These are phyloP conservation scores for Starmera caribaea DNA, from an alignment of 805 yeast species.

Conservation along the genomic window DNA sequence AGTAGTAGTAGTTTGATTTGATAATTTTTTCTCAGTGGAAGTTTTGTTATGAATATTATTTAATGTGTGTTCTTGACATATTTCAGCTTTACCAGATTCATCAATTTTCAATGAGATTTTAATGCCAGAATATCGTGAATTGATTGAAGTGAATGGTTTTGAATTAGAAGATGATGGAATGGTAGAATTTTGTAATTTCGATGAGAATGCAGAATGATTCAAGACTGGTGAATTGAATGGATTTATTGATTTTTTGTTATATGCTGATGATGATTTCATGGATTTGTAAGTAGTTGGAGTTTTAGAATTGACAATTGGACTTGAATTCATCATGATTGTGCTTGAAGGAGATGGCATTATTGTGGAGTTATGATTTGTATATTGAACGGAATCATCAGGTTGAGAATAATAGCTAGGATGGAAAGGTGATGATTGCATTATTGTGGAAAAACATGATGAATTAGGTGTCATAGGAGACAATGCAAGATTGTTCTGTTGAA, in stretches of 20 bases:
- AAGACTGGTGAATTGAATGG: constrained; percentile 14
- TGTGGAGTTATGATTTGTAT: neutral
- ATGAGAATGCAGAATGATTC: constrained; percentile 1
- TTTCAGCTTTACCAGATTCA: constrained; percentile 17
- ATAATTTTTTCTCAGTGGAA: neutral
- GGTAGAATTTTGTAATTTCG: neutral
- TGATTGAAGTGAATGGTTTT: neutral
- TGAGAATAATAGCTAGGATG: constrained; percentile 16
- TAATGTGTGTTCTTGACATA: constrained; percentile 7
- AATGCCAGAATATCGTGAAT: constrained; percentile 2
- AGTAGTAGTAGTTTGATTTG: neutral
- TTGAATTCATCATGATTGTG: constrained; percentile 10
- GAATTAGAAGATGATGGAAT: neutral
- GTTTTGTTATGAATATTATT: neutral
- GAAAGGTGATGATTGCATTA: constrained; percentile 20
- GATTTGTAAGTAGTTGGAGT: neutral
- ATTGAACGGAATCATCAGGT: too few species aligned
- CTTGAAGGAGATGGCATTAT: constrained; percentile 15
- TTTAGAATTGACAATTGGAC: constrained; percentile 7
- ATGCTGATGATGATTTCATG: neutral
- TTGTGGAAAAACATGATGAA: constrained; percentile 19
- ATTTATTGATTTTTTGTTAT: constrained; percentile 9
- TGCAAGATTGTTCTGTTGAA: neutral
- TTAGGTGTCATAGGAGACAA: constrained; percentile 19
- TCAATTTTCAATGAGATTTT: constrained; percentile 13